Evolutionary conservation across 805 yeast genomes (phyloP).

Genomic region (Monosporozyma aerobia): DNA sequence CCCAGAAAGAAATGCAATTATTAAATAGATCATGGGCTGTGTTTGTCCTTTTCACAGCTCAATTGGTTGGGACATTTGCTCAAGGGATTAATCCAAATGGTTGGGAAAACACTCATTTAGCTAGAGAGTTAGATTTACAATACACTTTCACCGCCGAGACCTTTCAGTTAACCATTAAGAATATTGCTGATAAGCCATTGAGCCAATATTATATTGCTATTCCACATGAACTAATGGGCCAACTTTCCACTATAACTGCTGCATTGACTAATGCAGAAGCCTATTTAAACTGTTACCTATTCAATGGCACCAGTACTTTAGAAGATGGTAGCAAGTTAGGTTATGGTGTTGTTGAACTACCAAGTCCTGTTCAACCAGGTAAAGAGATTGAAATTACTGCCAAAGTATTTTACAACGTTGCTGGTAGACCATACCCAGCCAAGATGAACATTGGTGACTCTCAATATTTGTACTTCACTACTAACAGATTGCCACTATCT

Average conservation of each 20-base stretch:
- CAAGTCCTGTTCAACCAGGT: conserved; percentile 60
- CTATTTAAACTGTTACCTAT: conserved; percentile 22
- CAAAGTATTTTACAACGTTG: conserved; percentile 39
- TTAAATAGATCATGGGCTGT: not conserved
- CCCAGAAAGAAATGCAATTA: not conserved
- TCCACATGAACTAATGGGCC: conserved; percentile 38
- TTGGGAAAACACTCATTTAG: conserved; percentile 48
- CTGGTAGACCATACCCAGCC: conserved; percentile 54
- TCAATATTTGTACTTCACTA: conserved; percentile 50
- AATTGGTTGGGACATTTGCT: conserved; percentile 1
- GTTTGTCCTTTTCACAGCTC: not conserved
- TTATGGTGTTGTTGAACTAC: conserved; percentile 44
- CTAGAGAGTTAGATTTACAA: conserved; percentile 53
- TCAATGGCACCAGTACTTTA: conserved; percentile 16
- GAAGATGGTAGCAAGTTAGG: conserved; percentile 24
- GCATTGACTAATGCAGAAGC: conserved; percentile 21
- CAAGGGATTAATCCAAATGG: conserved; percentile 11
- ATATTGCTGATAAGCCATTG: conserved; percentile 47
- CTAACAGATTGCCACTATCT: conserved; percentile 48
- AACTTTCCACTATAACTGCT: conserved; percentile 40
- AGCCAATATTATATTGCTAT: conserved; percentile 49
- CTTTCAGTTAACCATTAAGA: conserved; percentile 45
- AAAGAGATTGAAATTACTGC: conserved; percentile 41
- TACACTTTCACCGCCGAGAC: conserved; percentile 60
- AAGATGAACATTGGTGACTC: conserved; percentile 46